These are phyloP conservation scores for Ulota crispa DNA, from an alignment of 225 moss, liverwort and hornwort genomes.

Conservation along the genomic window DNA sequence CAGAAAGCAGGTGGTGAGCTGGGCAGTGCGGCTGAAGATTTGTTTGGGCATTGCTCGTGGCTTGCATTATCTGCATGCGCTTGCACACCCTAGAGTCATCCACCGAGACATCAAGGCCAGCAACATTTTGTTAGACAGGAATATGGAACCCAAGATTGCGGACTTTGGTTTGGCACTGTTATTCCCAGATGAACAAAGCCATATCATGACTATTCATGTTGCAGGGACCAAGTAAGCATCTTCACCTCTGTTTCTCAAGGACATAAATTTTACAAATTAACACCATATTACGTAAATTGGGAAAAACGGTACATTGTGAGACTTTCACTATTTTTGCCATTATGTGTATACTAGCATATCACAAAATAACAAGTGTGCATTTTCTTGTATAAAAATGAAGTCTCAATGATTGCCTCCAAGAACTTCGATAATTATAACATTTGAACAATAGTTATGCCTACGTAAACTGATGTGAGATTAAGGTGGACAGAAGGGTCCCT, in stretches of 20 bases:
- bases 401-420: no score
- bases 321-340: no score
- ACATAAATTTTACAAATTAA: no score
- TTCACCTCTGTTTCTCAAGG: background rate
- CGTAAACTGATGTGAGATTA: no score
- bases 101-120: constrained; percentile 34
- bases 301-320: no score
- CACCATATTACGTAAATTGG: no score
- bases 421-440: no score
- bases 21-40: constrained; percentile 15
- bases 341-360: no score
- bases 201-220: constrained; percentile 28
- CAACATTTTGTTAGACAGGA: constrained; percentile 28
- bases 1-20: constrained; percentile 1
- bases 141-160: constrained; percentile 29
- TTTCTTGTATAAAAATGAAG: no score
- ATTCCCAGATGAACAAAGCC: constrained; percentile 26
- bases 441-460: no score
- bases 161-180: constrained; percentile 30
- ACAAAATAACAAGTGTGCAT: no score
- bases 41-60: constrained; percentile 28
- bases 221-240: constrained; percentile 28
- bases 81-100: constrained; percentile 24
- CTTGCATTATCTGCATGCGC: constrained; percentile 27
- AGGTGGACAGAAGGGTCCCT: no score